Base-by-base conservation (phyloP, 1,284 basidiomycete species). In the Wolfiporia cocos region DNA sequence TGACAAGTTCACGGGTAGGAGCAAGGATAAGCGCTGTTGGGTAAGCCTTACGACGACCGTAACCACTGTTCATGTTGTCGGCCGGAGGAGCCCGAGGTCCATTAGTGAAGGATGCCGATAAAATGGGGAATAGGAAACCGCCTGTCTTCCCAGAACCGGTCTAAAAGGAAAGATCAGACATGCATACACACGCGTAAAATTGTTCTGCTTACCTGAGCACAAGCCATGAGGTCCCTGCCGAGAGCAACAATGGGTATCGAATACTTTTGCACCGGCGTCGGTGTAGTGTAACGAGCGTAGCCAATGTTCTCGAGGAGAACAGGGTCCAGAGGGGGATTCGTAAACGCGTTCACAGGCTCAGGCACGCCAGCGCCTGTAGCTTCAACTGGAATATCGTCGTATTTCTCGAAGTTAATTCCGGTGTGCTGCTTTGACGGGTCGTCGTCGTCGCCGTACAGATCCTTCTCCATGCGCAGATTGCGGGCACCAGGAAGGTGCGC, bases 381-480 rank as follows among this genome's bases (percentile, higher is more conserved):
- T 71, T 99, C 96, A 55, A 99, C 94, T 51, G 96, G 96, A 60
- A 99, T 99, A 66, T 99, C 95, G 65, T 96, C 94, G 64, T 99
- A 99, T 70, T 96, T 96, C 74, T 99, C 96, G 61, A 99, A 99
- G 74, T 99, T 99, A 74, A 99, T 98, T 53, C 96, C 96, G 38
- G 94, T 96, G 58, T 92, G 84, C 64, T 94, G 87, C 59, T 81
- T 85, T 43, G 77, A 78, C 14, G 83, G 81, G 64, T 98, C 96
- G 43, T 81, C 74, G 32, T 76, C 74, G 50, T 96, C 92, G 41
- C 96, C 96, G 60, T 86, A 99, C 33, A 99, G 85, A 62, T 99
- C 94, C 68, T 90, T 93, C 72, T 99, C 94, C 50, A 92, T 75
- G 56, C 92, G 84, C 59, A 73, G 67, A 72, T 95, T 96, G 58